Evolutionary conservation across 2,329 filamentous ascomycete species (phyloP).

Genomic region (Lachnellula arida): DNA sequence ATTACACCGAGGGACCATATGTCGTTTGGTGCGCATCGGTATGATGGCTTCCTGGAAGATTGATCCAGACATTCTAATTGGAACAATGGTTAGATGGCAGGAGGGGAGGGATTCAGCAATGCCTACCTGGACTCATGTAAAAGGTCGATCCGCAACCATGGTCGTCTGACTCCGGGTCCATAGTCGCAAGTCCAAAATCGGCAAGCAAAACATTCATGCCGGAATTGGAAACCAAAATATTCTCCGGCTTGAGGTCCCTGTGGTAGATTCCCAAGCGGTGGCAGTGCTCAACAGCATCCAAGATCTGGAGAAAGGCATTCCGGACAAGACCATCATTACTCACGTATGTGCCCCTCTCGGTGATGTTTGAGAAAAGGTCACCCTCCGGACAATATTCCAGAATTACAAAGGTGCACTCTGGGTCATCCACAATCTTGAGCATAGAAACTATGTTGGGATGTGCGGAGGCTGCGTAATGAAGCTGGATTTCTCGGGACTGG

Average conservation of each 20-base stretch:
- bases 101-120: slow-evolving; percentile 17
- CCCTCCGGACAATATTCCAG: slow-evolving; percentile 97
- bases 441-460: slow-evolving; percentile 93
- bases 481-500: slow-evolving; percentile 86
- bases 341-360: slow-evolving; percentile 87
- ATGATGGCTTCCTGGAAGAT: slow-evolving; percentile 67
- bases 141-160: slow-evolving; percentile 98
- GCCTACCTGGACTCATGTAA: slow-evolving; percentile 98
- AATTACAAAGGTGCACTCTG: slow-evolving; percentile 92
- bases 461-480: slow-evolving; percentile 83
- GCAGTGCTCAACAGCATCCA: slow-evolving; percentile 95
- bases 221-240: slow-evolving; percentile 85
- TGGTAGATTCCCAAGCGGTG: slow-evolving; percentile 93
- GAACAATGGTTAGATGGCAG: slow-evolving; percentile 27
- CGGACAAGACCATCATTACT: slow-evolving; percentile 86
- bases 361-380: slow-evolving; percentile 96
- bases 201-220: slow-evolving; percentile 91
- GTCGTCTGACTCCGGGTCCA: slow-evolving; percentile 78
- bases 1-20: slow-evolving; percentile 98
- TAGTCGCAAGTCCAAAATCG: slow-evolving; percentile 93
- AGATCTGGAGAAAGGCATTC: slow-evolving; percentile 85
- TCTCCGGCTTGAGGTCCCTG: slow-evolving; percentile 96
- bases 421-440: slow-evolving; percentile 85
- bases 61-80: slow-evolving; percentile 80
- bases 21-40: slow-evolving; percentile 91